These are phyloP conservation scores for Amphirosellinia nigrospora DNA, from an alignment of 495 filamentous ascomycete species.

Conservation along the genomic window DNA sequence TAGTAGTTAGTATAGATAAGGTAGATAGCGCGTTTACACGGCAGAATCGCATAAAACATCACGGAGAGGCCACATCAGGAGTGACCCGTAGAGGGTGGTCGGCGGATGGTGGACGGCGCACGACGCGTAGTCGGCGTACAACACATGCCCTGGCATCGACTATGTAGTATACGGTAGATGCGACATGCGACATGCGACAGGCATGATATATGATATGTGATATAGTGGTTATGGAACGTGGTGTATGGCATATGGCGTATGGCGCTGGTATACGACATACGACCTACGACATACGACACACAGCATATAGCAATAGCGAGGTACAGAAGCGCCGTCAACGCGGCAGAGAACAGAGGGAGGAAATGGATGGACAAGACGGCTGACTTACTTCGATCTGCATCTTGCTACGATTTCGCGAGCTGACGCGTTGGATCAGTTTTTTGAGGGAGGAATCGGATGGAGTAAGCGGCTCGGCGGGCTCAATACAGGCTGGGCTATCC, in stretches of 20 bases:
- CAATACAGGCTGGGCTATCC: not conserved
- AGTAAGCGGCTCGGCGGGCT: not conserved
- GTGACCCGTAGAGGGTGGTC: not conserved
- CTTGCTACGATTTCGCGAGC: slow-evolving; percentile 2
- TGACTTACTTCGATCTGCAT: slow-evolving; percentile 29
- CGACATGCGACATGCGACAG: not conserved
- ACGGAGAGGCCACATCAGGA: not conserved
- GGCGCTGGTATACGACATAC: too few relatives aligned
- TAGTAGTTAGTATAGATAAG: slow-evolving; percentile 18
- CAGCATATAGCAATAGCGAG: not conserved
- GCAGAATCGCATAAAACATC: not conserved
- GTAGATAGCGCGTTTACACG: not conserved
- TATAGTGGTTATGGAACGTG: too few relatives aligned
- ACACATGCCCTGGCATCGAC: not conserved
- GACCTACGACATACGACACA: not conserved
- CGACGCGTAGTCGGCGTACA: not conserved
- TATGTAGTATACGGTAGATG: not conserved
- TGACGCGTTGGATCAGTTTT: not conserved
- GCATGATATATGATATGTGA: not conserved
- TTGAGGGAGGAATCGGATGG: not conserved
- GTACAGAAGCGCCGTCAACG: not conserved
- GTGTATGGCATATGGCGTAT: too few relatives aligned
- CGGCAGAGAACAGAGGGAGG: too few relatives aligned
- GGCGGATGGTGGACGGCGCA: not conserved
- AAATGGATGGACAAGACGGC: not conserved